Base-by-base conservation (phyloP, 345 rosid species). In the Salix udensis region DNA sequence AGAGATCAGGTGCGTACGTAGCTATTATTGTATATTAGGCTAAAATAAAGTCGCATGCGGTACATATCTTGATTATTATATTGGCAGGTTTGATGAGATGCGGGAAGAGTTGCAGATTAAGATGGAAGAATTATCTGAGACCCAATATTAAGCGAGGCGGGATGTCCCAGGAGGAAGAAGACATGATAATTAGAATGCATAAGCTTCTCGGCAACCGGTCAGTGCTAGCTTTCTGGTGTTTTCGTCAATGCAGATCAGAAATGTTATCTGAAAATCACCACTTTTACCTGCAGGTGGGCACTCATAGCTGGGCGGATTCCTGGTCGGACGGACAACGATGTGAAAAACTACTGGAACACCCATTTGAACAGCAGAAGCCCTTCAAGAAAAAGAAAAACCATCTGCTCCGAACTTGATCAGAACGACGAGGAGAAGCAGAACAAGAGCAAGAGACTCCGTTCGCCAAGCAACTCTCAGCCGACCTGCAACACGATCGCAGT, bases 341-440 rank as follows among this genome's bases (percentile, higher is more conserved):
- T 91, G 78, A 91, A 93, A 82, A 93, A 93, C 90, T 91, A 91
- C 75, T 93, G 96, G 97, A 91, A 93, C 86, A 91, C 97, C 50
- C 94, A 91, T 93, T 82, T 91, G 85, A 91, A 85, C 87, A 93
- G 89, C 89, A 87, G 84, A 72, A 23, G 76, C 40, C 77, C 24
- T 53, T 14, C 66, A 24, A 85, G 82, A 46, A 85, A 80, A 84
- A 80, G 84, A 69, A 86, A 83, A 79, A 67, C 73, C 44, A 30
- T 37, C 0, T 82, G 76, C 28, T 36, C 80, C 19, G 68, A 71
- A 61, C 42, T 40, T 66, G 58, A 74, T 44, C 50, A 28, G 65
- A 53, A 37, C 65, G 74, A 65, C 68, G 34, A 37, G 5, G 7
- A 12, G 36, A 23, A n/a, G 37, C 10, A 13, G 39, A 7, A 3